phyloP scores from a whole-genome alignment of 2,329 filamentous ascomycete species.

The Acrocalymma vagum region DNA sequence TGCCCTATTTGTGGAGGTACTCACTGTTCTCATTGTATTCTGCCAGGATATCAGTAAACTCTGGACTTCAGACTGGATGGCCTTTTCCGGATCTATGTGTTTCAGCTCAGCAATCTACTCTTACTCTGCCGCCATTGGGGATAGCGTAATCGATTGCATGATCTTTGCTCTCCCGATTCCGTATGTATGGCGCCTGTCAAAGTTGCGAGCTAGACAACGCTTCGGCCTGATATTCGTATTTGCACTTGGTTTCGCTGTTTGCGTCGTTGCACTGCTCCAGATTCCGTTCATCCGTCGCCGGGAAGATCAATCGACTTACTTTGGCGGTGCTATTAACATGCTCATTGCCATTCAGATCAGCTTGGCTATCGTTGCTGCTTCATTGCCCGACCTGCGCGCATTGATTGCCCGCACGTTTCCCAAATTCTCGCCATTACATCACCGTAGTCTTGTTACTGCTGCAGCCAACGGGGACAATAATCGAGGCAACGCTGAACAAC shows the following conservation, averaged over 20 bases:
- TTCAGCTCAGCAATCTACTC: slow-evolving; percentile 35
- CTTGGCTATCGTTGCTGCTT: slow-evolving; percentile 35
- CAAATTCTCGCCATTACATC: slow-evolving; percentile 31
- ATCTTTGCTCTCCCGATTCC: slow-evolving; percentile 36
- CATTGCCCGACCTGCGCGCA: slow-evolving; percentile 33
- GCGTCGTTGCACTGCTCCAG: slow-evolving; percentile 34
- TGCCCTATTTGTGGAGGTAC: slow-evolving; percentile 27
- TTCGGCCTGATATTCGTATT: slow-evolving; percentile 31
- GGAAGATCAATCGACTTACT: slow-evolving; percentile 26
- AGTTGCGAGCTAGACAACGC: slow-evolving; percentile 27
- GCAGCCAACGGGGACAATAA: slow-evolving; percentile 1
- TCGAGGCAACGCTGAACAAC: neutral
- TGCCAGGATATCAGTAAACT: slow-evolving; percentile 33
- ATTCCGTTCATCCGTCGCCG: slow-evolving; percentile 36
- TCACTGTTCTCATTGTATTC: slow-evolving; percentile 29
- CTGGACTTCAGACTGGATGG: slow-evolving; percentile 28
- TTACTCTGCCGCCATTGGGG: slow-evolving; percentile 37
- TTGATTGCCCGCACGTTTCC: slow-evolving; percentile 26
- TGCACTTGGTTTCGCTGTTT: slow-evolving; percentile 34
- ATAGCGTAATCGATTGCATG: slow-evolving; percentile 32
- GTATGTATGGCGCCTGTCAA: slow-evolving; percentile 33
- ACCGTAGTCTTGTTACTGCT: slow-evolving; percentile 24
- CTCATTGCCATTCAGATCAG: slow-evolving; percentile 35
- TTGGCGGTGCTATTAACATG: slow-evolving; percentile 35
- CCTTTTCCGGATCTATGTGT: slow-evolving; percentile 30